Evolutionary conservation across 371 early-diverging fungal species (phyloP).

Genomic region (Lichtheimia corymbifera): DNA sequence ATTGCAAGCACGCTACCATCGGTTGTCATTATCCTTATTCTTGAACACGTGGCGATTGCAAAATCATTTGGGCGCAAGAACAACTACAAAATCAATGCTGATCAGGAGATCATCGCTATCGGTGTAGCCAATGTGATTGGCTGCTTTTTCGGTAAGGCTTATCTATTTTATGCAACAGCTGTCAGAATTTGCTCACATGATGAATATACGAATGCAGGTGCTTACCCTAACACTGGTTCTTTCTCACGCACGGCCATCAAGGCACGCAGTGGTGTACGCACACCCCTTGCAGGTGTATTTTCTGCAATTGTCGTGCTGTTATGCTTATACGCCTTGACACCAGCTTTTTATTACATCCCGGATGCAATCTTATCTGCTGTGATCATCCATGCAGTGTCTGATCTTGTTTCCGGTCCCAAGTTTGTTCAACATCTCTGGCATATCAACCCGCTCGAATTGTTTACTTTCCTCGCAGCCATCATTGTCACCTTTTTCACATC

Average conservation of each 20-base stretch:
- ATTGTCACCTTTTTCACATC: constrained; percentile 64
- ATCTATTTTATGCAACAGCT: no score
- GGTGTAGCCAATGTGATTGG: constrained; percentile 81
- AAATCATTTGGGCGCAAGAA: constrained; percentile 79
- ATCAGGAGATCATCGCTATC: constrained; percentile 86
- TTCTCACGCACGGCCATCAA: constrained; percentile 70
- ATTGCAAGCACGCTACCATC: constrained; percentile 60
- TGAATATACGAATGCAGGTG: constrained; percentile 11
- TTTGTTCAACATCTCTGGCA: constrained; percentile 32
- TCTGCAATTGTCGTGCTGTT: constrained; percentile 74
- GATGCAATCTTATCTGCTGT: constrained; percentile 77
- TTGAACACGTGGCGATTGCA: constrained; percentile 85
- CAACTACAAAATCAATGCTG: constrained; percentile 63
- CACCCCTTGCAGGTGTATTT: constrained; percentile 80
- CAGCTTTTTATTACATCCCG: constrained; percentile 85
- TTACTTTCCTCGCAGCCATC: constrained; percentile 51
- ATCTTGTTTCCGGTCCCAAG: constrained; percentile 50
- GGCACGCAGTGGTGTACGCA: constrained; percentile 76
- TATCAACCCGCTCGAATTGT: constrained; percentile 53
- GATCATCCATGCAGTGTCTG: constrained; percentile 73
- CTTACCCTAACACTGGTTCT: constrained; percentile 49
- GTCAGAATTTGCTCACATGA: background rate
- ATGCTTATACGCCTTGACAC: constrained; percentile 79
- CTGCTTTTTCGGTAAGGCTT: constrained; percentile 69
- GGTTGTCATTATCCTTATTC: constrained; percentile 68